Base-by-base conservation (phyloP, 306 rosid species). In the Lathyrus aphaca region DNA sequence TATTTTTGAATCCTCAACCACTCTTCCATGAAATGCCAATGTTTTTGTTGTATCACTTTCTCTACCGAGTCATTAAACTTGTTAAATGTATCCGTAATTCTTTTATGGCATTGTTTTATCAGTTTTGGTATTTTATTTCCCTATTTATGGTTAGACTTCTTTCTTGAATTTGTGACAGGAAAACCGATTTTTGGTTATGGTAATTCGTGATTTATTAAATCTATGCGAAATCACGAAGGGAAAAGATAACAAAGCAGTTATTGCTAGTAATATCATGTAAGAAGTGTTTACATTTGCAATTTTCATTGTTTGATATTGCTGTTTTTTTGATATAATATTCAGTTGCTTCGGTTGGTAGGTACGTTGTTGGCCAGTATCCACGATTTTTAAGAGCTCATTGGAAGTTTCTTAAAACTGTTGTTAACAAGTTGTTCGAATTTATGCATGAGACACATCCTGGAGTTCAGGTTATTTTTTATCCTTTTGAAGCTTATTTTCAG, bases 401-500 rank as follows among this genome's bases (percentile, higher is more conserved):
- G 97, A 95, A 91, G 83, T 95, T 95, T 80, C 76, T 95, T 64
- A 95, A 95, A 81, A 95, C 97, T 27, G 96, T 95, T 18, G 97
- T 95, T 74, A 91, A 89, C 72, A 95, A 95, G 83, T 82, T 95
- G 88, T 95, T 95, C 49, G 99, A 94, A 78, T 94, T 95, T 74
- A 95, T 91, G 99, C 99, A 95, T 15, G 97, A 95, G 84, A 95
- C 95, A 10, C 99, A 95, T 83, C 99, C 99, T 38, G 99, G 99
- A 69, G 99, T 95, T 78, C 99, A 95, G 97, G 99, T 95, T 67
- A 60, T 11, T 73, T 75, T 48, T 68, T 11, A 61, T 45, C 25
- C 42, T 51, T 51, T 44, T 56, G 38, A 42, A 57, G 40, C 61
- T 60, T 45, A 6, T 13, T 61, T 32, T 40, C 43, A 5, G 1